Evolutionary conservation across 2,329 filamentous ascomycete genomes (phyloP).

Genomic region (Phialemoniopsis sp.): DNA sequence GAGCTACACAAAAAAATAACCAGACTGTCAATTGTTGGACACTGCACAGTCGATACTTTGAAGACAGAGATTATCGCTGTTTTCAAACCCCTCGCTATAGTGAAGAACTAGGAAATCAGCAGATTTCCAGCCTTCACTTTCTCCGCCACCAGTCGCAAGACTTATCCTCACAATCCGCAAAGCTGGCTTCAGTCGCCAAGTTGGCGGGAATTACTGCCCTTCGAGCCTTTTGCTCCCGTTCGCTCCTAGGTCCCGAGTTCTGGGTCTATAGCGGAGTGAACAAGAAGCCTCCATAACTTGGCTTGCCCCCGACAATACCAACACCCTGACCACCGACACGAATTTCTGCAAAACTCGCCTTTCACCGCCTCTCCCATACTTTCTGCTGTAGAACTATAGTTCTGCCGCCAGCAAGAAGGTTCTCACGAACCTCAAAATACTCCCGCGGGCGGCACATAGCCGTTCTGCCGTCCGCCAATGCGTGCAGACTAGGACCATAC

Average conservation of each 20-base stretch:
- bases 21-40: too few relatives aligned
- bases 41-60: too few relatives aligned
- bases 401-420: too few relatives aligned
- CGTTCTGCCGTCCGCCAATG: constrained; percentile 5
- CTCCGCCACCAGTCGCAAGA: not conserved
- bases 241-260: constrained; percentile 86
- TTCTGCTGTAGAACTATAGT: too few relatives aligned
- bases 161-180: constrained; percentile 9
- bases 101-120: constrained; percentile 2
- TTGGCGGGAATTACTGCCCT: constrained; percentile 42
- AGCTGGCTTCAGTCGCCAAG: constrained; percentile 19
- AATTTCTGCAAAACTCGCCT: too few relatives aligned
- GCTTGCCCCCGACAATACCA: constrained; percentile 11
- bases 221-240: constrained; percentile 73
- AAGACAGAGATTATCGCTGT: too few relatives aligned
- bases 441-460: constrained; percentile 4
- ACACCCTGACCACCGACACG: too few relatives aligned
- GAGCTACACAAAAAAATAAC: too few relatives aligned
- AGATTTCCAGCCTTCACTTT: not conserved
- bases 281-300: constrained; percentile 96
- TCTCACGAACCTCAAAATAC: not conserved
- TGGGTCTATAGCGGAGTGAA: constrained; percentile 96
- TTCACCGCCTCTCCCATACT: too few relatives aligned
- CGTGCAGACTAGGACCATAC: not conserved
- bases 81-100: not conserved